Conservation (phyloP, 1,139 yeast species). For the Geotrichum citri-aurantii region DNA sequence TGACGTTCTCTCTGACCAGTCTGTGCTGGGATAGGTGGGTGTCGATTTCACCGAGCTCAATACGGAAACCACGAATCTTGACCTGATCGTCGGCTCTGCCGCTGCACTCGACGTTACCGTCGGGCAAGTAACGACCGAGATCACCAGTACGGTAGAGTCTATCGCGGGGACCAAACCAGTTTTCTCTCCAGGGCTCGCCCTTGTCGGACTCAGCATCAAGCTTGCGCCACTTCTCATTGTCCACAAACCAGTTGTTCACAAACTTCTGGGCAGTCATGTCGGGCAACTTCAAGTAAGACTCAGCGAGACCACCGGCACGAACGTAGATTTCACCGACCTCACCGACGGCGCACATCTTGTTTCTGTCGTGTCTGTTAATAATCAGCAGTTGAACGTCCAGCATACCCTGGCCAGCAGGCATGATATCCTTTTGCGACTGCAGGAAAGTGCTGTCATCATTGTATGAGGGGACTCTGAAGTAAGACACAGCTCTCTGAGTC, state of each 20-base stretch:
- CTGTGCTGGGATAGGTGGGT: conserved; percentile 94
- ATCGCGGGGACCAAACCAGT: conserved; percentile 93
- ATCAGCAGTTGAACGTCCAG: conserved; percentile 86
- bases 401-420: conserved; percentile 99
- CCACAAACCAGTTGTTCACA: conserved; percentile 83
- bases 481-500: conserved; percentile 96
- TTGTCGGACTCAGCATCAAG: conserved; percentile 42
- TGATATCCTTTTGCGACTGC: conserved; percentile 82
- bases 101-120: conserved; percentile 95
- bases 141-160: conserved; percentile 96
- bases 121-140: conserved; percentile 91
- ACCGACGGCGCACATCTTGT: conserved; percentile 94
- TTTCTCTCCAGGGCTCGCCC: conserved; percentile 65
- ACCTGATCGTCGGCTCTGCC: conserved; percentile 99
- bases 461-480: conserved; percentile 78
- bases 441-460: conserved; percentile 64
- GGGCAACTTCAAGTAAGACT: conserved; percentile 88
- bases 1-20: conserved; percentile 82
- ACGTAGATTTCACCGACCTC: conserved; percentile 98
- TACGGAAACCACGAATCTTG: conserved; percentile 96
- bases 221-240: conserved; percentile 51
- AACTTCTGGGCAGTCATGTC: conserved; percentile 84
- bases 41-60: conserved; percentile 96
- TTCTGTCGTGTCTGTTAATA: conserved; percentile 81
- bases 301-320: conserved; percentile 96